phyloP scores from a whole-genome alignment of 805 yeast genomes.

The Torulaspora delbrueckii region DNA sequence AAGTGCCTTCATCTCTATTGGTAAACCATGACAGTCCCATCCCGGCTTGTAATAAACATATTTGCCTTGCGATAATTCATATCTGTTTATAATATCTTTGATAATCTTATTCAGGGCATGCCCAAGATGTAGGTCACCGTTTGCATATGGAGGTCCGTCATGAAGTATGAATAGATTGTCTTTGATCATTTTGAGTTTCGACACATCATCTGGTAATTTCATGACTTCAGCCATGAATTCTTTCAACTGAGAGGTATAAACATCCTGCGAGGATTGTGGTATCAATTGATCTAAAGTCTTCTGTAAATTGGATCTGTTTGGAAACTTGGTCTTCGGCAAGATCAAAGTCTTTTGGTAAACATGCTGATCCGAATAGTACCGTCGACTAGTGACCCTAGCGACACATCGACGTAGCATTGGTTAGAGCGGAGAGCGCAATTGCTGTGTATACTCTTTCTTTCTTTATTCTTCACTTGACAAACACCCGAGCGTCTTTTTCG shows the following conservation, averaged over 20 bases:
- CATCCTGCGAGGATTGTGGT: slow-evolving; percentile 49
- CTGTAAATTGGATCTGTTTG: slow-evolving; percentile 51
- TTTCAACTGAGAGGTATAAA: slow-evolving; percentile 61
- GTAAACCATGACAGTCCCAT: slow-evolving; percentile 99
- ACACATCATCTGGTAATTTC: slow-evolving; percentile 19
- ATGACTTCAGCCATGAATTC: slow-evolving; percentile 16
- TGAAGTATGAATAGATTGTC: slow-evolving; percentile 62
- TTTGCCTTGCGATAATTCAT: slow-evolving; percentile 56
- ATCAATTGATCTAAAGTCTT: slow-evolving; percentile 41
- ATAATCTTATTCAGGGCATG: slow-evolving; percentile 87
- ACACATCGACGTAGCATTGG: slow-evolving; percentile 8
- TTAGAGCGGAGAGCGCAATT: neutral
- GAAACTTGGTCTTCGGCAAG: slow-evolving; percentile 67
- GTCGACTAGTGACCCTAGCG: neutral
- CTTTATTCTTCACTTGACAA: too few species aligned
- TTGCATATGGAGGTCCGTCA: slow-evolving; percentile 99
- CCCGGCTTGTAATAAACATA: slow-evolving; percentile 79
- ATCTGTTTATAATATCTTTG: slow-evolving; percentile 80
- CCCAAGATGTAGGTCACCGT: slow-evolving; percentile 87
- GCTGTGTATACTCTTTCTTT: neutral
- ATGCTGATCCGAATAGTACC: slow-evolving; percentile 23
- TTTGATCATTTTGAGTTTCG: slow-evolving; percentile 21
- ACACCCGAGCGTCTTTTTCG: too few species aligned
- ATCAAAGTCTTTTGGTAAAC: slow-evolving; percentile 48
- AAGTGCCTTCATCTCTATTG: slow-evolving; percentile 86